Percentiles rank a stretch among this genome's conserved stretches.
phyloP scores from a whole-genome alignment of 352 stramenopile species.

The Pythium sp. region DNA sequence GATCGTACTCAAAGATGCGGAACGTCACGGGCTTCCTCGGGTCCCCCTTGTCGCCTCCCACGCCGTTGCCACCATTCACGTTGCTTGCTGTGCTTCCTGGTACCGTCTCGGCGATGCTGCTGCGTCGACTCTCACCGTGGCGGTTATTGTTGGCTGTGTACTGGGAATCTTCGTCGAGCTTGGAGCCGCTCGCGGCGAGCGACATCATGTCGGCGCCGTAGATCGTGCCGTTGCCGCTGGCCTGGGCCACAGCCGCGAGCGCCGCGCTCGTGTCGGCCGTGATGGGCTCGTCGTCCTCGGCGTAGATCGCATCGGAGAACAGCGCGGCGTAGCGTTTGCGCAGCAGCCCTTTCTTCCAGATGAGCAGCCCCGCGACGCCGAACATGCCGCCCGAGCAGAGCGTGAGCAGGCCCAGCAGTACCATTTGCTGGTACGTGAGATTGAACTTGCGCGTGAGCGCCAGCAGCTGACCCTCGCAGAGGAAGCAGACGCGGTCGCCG shows the following conservation, averaged over 20 bases:
- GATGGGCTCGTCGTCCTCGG: slow-evolving; percentile 31
- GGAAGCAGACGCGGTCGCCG: slow-evolving; percentile 63
- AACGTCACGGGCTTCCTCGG: slow-evolving; percentile 51
- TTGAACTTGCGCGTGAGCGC: slow-evolving; percentile 73
- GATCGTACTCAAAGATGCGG: slow-evolving; percentile 67
- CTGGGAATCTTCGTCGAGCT: slow-evolving; percentile 20
- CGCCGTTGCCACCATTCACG: background rate
- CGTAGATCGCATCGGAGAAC: slow-evolving; percentile 59
- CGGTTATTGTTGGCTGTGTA: background rate
- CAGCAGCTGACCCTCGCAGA: slow-evolving; percentile 72
- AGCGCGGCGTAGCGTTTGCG: slow-evolving; percentile 73
- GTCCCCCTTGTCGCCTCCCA: slow-evolving; percentile 5
- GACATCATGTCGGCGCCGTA: slow-evolving; percentile 9
- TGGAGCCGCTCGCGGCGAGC: background rate
- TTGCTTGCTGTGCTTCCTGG: slow-evolving; percentile 3
- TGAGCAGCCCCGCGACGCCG: slow-evolving; percentile 64
- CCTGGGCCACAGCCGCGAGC: slow-evolving; percentile 7
- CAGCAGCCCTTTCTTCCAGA: slow-evolving; percentile 67
- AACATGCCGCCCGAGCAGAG: slow-evolving; percentile 53
- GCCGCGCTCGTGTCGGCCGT: slow-evolving; percentile 12
- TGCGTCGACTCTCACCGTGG: slow-evolving; percentile 4
- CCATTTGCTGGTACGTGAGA: slow-evolving; percentile 75
- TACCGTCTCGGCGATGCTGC: slow-evolving; percentile 2
- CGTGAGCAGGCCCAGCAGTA: slow-evolving; percentile 47
- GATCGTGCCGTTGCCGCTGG: slow-evolving; percentile 17